phyloP scores from a whole-genome alignment of 148 eudicot genomes.

The Vaccinium macrocarpon region DNA sequence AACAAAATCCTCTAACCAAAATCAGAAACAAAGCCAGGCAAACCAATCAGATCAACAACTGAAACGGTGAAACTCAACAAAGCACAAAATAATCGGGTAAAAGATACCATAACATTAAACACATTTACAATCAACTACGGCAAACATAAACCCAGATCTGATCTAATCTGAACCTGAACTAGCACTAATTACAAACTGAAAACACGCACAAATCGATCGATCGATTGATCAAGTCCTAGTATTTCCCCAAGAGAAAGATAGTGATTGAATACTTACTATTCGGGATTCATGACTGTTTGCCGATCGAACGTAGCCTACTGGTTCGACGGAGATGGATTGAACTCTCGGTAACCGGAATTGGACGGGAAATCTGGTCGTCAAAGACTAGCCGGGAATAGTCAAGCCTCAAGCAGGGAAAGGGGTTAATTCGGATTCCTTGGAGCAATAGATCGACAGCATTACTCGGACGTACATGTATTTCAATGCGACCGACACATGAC shows the following conservation, averaged over 20 bases:
- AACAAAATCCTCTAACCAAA: background rate
- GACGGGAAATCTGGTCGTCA: background rate
- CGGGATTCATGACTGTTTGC: constrained; percentile 16
- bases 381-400: background rate
- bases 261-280: constrained; percentile 13
- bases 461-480: background rate
- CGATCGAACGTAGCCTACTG: background rate
- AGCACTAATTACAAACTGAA: no score
- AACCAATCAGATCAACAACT: constrained; percentile 13
- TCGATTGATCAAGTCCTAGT: background rate
- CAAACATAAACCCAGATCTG: constrained; percentile 11
- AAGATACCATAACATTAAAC: background rate
- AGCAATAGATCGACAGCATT: background rate
- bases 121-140: background rate
- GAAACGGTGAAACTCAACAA: background rate
- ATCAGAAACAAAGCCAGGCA: background rate
- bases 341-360: background rate
- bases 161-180: background rate
- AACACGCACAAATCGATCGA: background rate
- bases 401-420: background rate
- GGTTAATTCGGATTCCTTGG: background rate
- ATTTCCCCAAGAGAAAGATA: background rate
- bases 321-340: background rate
- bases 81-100: background rate
- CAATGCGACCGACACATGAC: background rate